phyloP scores from a whole-genome alignment of 192 early-diverging fungal genomes.

The Piromyces finnis region DNA sequence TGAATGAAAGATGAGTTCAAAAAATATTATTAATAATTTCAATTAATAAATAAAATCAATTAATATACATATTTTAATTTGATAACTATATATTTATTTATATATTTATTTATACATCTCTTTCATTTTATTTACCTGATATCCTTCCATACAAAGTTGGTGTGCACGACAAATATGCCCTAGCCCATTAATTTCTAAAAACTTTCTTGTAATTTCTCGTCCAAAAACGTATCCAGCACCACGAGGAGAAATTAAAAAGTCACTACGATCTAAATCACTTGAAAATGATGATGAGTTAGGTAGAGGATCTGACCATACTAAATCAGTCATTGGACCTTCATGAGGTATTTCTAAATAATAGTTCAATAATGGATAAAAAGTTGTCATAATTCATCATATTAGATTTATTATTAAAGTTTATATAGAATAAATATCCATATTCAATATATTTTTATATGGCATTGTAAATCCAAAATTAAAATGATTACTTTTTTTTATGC shows the following conservation, averaged over 20 bases:
- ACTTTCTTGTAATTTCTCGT: constrained; percentile 51
- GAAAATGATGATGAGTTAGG: constrained; percentile 6
- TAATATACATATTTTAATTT: too few relatives aligned
- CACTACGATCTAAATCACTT: constrained; percentile 13
- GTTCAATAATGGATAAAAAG: too few relatives aligned
- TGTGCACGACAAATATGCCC: constrained; percentile 70
- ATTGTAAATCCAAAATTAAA: too few relatives aligned
- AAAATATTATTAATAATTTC: too few relatives aligned
- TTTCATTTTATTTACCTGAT: constrained; percentile 22
- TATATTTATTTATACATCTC: too few relatives aligned
- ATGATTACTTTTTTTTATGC: too few relatives aligned
- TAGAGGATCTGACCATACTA: constrained; percentile 78
- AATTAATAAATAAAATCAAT: too few relatives aligned
- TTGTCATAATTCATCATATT: too few relatives aligned
- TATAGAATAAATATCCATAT: too few relatives aligned
- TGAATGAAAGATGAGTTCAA: too few relatives aligned
- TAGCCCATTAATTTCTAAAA: constrained; percentile 59
- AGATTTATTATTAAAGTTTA: too few relatives aligned
- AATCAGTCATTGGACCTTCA: constrained; percentile 83
- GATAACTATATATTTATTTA: neutral
- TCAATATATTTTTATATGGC: too few relatives aligned
- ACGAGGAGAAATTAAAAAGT: constrained; percentile 64
- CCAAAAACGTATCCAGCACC: constrained; percentile 84
- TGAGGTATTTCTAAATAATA: constrained; percentile 76
- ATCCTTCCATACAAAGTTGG: constrained; percentile 77